phyloP scores from a whole-genome alignment of 2,329 filamentous ascomycete genomes.

The Xylogone sp. region DNA sequence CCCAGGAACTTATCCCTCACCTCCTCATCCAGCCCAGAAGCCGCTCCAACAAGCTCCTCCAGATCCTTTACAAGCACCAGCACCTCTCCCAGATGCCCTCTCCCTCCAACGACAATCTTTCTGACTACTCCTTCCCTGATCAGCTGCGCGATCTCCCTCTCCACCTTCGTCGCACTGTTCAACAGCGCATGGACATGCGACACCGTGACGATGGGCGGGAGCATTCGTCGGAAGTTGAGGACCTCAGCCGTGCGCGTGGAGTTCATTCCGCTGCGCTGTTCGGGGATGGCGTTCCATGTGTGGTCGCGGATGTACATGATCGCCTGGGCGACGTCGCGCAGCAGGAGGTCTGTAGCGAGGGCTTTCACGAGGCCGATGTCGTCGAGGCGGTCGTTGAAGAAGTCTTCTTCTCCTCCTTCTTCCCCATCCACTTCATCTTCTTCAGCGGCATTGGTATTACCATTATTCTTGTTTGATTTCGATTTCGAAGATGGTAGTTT shows the following conservation, averaged over 20 bases:
- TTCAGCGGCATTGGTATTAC: too few species aligned
- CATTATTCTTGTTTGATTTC: constrained; percentile 8
- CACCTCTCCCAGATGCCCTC: constrained; percentile 57
- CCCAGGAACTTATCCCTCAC: constrained; percentile 48
- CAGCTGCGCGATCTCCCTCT: constrained; percentile 64
- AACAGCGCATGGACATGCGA: constrained; percentile 65
- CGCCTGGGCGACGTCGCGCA: constrained; percentile 61
- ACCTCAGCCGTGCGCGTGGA: constrained; percentile 60
- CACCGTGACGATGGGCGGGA: constrained; percentile 63
- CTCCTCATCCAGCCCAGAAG: constrained; percentile 32
- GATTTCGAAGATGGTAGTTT: constrained; percentile 7
- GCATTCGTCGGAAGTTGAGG: constrained; percentile 52
- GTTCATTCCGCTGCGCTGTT: constrained; percentile 54
- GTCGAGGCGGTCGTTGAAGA: constrained; percentile 48
- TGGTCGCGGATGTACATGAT: constrained; percentile 56
- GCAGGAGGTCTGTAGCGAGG: constrained; percentile 50
- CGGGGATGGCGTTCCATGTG: constrained; percentile 64
- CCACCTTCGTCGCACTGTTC: constrained; percentile 57
- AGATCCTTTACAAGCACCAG: constrained; percentile 57
- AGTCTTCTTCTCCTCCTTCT: constrained; percentile 28
- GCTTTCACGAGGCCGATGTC: constrained; percentile 55
- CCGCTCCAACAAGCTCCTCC: constrained; percentile 40
- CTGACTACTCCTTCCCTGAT: constrained; percentile 52
- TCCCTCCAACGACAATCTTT: constrained; percentile 58
- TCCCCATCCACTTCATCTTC: constrained; percentile 8